Percentiles rank a stretch among this genome's conserved stretches.
These are phyloP conservation scores for Picochlorum sp. DNA, from an alignment of 139 green algal species.

Conservation along the genomic window DNA sequence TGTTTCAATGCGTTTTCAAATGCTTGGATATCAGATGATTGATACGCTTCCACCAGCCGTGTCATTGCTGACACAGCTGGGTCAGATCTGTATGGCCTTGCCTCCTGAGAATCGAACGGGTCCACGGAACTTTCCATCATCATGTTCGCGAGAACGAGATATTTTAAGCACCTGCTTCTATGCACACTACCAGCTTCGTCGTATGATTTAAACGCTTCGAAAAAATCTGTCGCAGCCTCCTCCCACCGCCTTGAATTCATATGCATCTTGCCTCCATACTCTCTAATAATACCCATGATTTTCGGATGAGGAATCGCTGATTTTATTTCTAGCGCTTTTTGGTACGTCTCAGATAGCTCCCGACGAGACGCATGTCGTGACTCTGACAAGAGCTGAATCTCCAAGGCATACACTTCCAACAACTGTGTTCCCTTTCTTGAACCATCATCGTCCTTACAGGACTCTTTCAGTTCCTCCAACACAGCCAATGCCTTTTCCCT, in stretches of 20 bases:
- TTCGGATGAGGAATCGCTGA: conserved; percentile 93
- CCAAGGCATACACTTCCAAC: conserved; percentile 94
- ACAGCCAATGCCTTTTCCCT: conserved; percentile 56
- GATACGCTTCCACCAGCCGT: conserved; percentile 90
- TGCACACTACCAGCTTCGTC: conserved; percentile 73
- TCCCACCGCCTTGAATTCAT: conserved; percentile 84
- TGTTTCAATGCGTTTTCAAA: conserved; percentile 88
- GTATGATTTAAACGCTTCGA: conserved; percentile 98
- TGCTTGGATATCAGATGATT: conserved; percentile 80
- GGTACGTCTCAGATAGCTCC: conserved; percentile 76
- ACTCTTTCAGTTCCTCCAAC: conserved; percentile 81
- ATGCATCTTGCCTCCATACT: conserved; percentile 99
- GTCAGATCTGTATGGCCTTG: conserved; percentile 81
- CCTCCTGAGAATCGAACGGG: conserved; percentile 91
- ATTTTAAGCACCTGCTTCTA: conserved; percentile 95
- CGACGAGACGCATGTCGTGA: conserved; percentile 85
- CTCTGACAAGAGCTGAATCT: conserved; percentile 94
- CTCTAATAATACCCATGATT: conserved; percentile 95
- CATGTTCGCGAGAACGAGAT: conserved; percentile 97
- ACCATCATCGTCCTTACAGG: conserved; percentile 79
- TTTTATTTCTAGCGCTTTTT: conserved; percentile 75
- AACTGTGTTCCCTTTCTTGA: conserved; percentile 96
- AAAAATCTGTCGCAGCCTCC: conserved; percentile 93
- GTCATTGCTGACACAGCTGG: conserved; percentile 86
- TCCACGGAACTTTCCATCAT: conserved; percentile 94